Conservation (phyloP, 768 basidiomycete species). For the Phanerochaete sordida region DNA sequence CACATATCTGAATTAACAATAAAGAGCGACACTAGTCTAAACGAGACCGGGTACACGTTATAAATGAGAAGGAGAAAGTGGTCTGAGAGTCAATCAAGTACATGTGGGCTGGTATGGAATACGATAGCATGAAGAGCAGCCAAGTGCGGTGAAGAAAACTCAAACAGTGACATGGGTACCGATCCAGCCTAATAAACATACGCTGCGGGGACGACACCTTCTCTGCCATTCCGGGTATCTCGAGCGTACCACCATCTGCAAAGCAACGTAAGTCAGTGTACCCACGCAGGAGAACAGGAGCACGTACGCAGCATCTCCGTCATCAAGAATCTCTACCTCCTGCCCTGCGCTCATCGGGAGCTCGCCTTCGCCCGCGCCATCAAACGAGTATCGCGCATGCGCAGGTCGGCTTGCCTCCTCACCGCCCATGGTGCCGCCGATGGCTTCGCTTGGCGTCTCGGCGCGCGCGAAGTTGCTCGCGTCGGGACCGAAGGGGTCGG, state of each 20-base stretch:
- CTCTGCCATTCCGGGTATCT: conserved; percentile 71
- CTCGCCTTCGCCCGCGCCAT: conserved; percentile 76
- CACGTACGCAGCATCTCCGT: conserved; percentile 74
- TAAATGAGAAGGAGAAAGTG: conserved; percentile 24
- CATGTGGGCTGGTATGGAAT: conserved; percentile 32
- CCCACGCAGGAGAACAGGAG: background rate
- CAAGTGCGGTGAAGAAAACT: background rate
- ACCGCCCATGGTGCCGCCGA: conserved; percentile 53
- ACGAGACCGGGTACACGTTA: conserved; percentile 6
- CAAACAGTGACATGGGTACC: conserved; percentile 4
- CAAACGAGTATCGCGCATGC: conserved; percentile 81
- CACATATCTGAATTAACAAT: background rate
- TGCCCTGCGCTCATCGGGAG: conserved; percentile 63
- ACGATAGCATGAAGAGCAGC: conserved; percentile 15
- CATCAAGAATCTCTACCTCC: conserved; percentile 75
- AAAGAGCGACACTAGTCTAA: conserved; percentile 2
- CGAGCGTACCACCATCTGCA: conserved; percentile 92
- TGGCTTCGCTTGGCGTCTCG: conserved; percentile 76
- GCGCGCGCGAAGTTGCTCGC: conserved; percentile 76
- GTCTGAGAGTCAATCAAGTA: conserved; percentile 34
- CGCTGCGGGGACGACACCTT: conserved; percentile 89
- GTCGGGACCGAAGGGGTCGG: conserved; percentile 68
- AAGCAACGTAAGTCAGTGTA: conserved; percentile 17
- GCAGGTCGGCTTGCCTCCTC: conserved; percentile 74
- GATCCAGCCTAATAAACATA: conserved; percentile 68